Percentiles rank a stretch among this genome's conserved stretches.
phyloP scores from a whole-genome alignment of 1,139 yeast genomes.

The Zygoascus sp. region DNA sequence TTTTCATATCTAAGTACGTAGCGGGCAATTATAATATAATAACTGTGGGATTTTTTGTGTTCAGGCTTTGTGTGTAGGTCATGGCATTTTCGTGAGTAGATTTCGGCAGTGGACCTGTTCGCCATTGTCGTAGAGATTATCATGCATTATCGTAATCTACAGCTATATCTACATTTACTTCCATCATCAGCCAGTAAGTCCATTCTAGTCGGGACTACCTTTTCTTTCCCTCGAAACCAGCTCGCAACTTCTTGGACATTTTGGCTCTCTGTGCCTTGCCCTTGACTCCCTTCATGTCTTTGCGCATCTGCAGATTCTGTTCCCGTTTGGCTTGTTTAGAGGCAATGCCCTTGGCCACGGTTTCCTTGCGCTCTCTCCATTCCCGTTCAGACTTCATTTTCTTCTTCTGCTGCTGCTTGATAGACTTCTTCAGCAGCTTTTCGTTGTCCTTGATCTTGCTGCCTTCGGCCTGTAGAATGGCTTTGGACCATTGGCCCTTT shows the following conservation, averaged over 20 bases:
- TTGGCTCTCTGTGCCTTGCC: slow-evolving; percentile 33
- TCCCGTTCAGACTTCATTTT: slow-evolving; percentile 77
- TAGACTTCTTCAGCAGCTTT: slow-evolving; percentile 74
- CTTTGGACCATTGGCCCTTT: slow-evolving; percentile 80
- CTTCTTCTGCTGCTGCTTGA: slow-evolving; percentile 71
- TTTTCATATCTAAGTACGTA: no score
- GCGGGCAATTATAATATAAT: no score
- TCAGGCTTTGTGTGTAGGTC: no score
- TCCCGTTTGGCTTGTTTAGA: slow-evolving; percentile 76
- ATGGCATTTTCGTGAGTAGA: no score
- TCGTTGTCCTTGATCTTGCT: slow-evolving; percentile 85
- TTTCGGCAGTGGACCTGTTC: no score
- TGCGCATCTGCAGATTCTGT: slow-evolving; percentile 59
- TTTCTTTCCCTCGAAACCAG: slow-evolving; percentile 28
- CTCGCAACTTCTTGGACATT: slow-evolving; percentile 25
- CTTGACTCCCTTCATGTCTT: slow-evolving; percentile 52
- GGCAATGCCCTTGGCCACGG: slow-evolving; percentile 67
- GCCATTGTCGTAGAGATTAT: no score
- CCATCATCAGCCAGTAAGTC: no score
- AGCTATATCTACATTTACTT: no score
- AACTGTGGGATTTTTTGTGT: no score
- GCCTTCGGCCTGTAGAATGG: slow-evolving; percentile 86
- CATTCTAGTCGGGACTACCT: neutral
- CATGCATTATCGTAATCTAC: no score
- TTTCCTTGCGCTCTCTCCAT: slow-evolving; percentile 76